Base-by-base conservation (phyloP, 1,284 basidiomycete genomes). In the Microbotryum intermedium region DNA sequence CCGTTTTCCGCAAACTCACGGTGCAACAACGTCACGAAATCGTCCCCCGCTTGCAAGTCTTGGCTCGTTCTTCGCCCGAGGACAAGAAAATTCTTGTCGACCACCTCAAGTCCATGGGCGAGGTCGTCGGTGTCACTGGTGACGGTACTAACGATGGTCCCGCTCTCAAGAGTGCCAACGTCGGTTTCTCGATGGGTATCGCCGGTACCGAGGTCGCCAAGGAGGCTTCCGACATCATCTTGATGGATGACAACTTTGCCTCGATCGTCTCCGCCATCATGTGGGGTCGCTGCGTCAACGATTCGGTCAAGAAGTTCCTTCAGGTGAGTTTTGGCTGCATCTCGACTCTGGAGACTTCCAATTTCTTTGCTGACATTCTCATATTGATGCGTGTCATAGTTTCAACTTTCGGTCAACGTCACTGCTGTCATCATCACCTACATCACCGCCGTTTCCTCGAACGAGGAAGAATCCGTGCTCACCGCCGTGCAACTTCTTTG, bases 101-200 rank as follows among this genome's bases (percentile, higher is more conserved):
- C 73, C 89, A 84, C 39, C 81, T 97, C 53, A 90, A 92, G 74
- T 78, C 80, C 29, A 64, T 93, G 63, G 93, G 91, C 18, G 90
- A 97, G 75, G 85, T 94, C 61, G 93, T 97, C 57, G 92, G 90
- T 70, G 94, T 97, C 50, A 98, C 95, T 28, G 95, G 95, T 62
- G 95, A 98, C 71, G 94, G 95, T 69, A 97, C 93, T 30, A 98
- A 98, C 74, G 94, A 98, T 72, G 94, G 91, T 0, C 93, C 94
- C 44, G 93, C 94, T 11, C 83, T 97, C 70, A 97, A 95, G 80
- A 88, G 89, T 4, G 90, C 91, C 34, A 81, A 94, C 68, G 90
- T 95, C 49, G 91, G 91, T 46, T 95, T 94, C 77, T 90, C 90
- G 34, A 99, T 99, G 95, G 95, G 95, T 73, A 91, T 99, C 69